These are phyloP conservation scores for Achaetomium macrosporum DNA, from an alignment of 2,329 filamentous ascomycete genomes.

Conservation along the genomic window DNA sequence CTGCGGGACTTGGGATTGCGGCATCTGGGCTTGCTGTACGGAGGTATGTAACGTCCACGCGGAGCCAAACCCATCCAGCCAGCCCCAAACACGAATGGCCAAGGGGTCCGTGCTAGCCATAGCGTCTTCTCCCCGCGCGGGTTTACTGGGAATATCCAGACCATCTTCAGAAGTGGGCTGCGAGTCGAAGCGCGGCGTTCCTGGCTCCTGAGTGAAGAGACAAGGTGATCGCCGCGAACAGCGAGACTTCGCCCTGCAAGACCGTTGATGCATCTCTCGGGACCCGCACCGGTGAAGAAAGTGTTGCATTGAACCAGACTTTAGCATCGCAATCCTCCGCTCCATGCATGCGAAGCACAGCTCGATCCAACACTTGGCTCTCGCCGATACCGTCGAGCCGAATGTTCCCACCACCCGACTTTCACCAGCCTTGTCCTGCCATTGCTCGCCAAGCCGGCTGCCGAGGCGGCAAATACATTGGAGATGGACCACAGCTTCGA, in stretches of 20 bases:
- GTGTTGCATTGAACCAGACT: constrained; percentile 9
- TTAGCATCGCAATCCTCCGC: not conserved
- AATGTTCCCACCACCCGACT: not conserved
- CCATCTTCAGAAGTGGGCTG: not conserved
- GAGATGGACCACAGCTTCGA: not conserved
- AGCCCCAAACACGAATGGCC: too few species aligned
- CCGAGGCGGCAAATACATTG: not conserved
- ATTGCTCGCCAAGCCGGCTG: not conserved
- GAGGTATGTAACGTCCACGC: too few species aligned
- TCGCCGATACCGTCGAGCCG: not conserved
- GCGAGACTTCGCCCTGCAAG: constrained; percentile 6
- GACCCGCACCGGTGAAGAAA: constrained; percentile 19
- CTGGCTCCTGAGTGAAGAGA: constrained; percentile 2
- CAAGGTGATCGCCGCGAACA: not conserved
- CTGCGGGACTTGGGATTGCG: too few species aligned
- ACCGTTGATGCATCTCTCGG: constrained; percentile 15
- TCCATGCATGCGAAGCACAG: constrained; percentile 1
- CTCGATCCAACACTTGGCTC: not conserved
- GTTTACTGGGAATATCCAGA: too few species aligned
- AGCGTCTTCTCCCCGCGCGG: too few species aligned
- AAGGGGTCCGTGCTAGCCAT: too few species aligned
- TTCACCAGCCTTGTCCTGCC: not conserved
- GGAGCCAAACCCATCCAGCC: too few species aligned
- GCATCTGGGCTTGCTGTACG: too few species aligned
- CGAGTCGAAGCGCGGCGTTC: constrained; percentile 1